phyloP scores from a whole-genome alignment of 495 filamentous ascomycete genomes.

The Aspergillus taichungensis region DNA sequence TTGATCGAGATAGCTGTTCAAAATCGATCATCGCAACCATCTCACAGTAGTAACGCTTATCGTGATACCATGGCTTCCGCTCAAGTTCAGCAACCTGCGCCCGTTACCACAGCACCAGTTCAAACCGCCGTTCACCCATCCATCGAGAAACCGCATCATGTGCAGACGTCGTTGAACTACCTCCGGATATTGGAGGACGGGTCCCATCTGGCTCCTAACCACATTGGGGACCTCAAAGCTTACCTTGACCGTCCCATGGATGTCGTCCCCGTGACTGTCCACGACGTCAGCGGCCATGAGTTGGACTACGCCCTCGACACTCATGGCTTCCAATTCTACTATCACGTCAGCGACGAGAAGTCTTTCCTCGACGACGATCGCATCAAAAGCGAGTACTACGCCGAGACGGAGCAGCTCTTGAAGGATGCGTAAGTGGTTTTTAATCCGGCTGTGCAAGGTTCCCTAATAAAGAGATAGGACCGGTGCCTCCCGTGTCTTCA shows the following conservation, averaged over 20 bases:
- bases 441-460: background rate
- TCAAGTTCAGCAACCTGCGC: slow-evolving; percentile 27
- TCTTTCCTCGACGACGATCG: slow-evolving; percentile 55
- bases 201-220: slow-evolving; percentile 41
- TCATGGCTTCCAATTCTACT: slow-evolving; percentile 43
- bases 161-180: slow-evolving; percentile 51
- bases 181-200: slow-evolving; percentile 52
- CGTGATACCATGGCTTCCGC: slow-evolving; percentile 26
- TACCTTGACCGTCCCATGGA: slow-evolving; percentile 34
- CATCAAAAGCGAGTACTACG: slow-evolving; percentile 58
- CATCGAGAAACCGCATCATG: slow-evolving; percentile 32
- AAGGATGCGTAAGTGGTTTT: slow-evolving; percentile 42
- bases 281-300: slow-evolving; percentile 43
- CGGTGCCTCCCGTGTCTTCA: slow-evolving; percentile 50
- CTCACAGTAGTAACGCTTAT: too few relatives aligned
- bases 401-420: slow-evolving; percentile 56
- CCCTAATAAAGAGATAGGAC: slow-evolving; percentile 24
- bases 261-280: slow-evolving; percentile 25
- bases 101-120: slow-evolving; percentile 5
- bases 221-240: slow-evolving; percentile 40
- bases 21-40: too few relatives aligned
- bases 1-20: too few relatives aligned
- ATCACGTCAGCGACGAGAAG: slow-evolving; percentile 39
- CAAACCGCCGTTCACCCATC: slow-evolving; percentile 10
- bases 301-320: slow-evolving; percentile 40